Percentiles rank a stretch among this genome's conserved stretches.
Evolutionary conservation across 1,284 basidiomycete species (phyloP).

Genomic region (Mycosarcoma maydis): DNA sequence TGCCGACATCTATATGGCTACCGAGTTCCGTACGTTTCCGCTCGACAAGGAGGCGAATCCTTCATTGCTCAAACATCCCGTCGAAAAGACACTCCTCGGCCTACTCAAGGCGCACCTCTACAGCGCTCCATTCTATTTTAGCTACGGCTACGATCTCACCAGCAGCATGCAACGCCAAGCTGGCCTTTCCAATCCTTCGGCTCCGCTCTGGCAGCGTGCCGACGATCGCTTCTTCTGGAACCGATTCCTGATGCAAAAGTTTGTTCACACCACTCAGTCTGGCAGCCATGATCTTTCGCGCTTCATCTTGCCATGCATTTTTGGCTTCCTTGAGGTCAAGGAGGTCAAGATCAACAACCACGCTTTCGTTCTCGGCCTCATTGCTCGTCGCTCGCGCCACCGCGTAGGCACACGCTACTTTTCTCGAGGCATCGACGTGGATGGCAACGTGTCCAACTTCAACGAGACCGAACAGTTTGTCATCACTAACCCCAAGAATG

Average conservation of each 20-base stretch:
- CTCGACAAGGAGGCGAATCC: constrained; percentile 76
- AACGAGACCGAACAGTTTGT: constrained; percentile 73
- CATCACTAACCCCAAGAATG: constrained; percentile 67
- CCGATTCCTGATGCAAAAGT: constrained; percentile 71
- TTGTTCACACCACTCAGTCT: constrained; percentile 42
- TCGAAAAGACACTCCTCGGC: constrained; percentile 86
- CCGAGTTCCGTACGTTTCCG: constrained; percentile 90
- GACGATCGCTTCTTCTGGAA: constrained; percentile 99
- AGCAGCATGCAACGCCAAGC: constrained; percentile 86
- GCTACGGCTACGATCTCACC: constrained; percentile 90
- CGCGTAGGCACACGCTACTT: constrained; percentile 98
- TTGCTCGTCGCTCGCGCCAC: constrained; percentile 90
- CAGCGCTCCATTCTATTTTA: constrained; percentile 84
- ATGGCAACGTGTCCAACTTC: constrained; percentile 70
- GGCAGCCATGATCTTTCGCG: constrained; percentile 74
- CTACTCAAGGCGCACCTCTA: constrained; percentile 87
- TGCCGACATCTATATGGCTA: constrained; percentile 86
- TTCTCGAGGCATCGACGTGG: constrained; percentile 85
- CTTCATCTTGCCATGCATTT: constrained; percentile 80
- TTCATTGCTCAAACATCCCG: constrained; percentile 75
- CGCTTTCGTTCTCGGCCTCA: constrained; percentile 84
- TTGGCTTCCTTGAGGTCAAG: constrained; percentile 80
- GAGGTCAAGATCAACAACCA: constrained; percentile 80
- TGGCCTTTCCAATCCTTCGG: constrained; percentile 69
- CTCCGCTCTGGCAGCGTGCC: constrained; percentile 76